Evolutionary conservation across 2,329 filamentous ascomycete genomes (phyloP).

Genomic region (Ophiocordyceps australis): DNA sequence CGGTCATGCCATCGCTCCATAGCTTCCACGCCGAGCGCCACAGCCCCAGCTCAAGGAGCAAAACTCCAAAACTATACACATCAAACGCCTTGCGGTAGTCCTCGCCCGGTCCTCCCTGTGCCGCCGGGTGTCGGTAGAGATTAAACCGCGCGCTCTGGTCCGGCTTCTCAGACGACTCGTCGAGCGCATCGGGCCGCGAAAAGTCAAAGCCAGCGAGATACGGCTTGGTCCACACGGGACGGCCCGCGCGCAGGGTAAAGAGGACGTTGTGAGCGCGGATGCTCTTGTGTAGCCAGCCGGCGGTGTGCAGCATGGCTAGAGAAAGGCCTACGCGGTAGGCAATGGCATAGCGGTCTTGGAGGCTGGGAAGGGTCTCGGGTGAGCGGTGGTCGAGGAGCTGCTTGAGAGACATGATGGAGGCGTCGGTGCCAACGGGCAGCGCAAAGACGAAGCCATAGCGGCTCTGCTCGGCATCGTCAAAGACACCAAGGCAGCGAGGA

Average conservation of each 20-base stretch:
- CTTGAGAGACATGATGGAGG: neutral
- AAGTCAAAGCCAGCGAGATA: neutral
- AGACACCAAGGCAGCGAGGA: neutral
- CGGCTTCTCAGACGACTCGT: slow-evolving; percentile 1
- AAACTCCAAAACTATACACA: neutral
- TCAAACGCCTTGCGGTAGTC: slow-evolving; percentile 1
- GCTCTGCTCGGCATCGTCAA: neutral
- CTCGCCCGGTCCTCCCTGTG: neutral
- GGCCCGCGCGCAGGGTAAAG: neutral
- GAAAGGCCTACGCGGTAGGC: neutral
- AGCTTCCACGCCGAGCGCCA: slow-evolving; percentile 1
- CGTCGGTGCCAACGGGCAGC: neutral
- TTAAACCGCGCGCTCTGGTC: slow-evolving; percentile 1
- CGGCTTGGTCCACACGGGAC: neutral
- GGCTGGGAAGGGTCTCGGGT: neutral
- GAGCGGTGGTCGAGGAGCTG: neutral
- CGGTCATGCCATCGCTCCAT: neutral
- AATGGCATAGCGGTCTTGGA: neutral
- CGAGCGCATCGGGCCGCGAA: neutral
- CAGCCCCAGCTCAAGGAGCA: neutral
- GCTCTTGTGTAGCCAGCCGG: slow-evolving; percentile 1
- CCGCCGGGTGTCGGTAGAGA: neutral
- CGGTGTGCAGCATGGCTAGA: neutral
- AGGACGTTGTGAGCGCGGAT: neutral
- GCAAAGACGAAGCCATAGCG: slow-evolving; percentile 1